Base-by-base conservation (phyloP, 78 protist genomes). In the Tieghemostelium lacteum region DNA sequence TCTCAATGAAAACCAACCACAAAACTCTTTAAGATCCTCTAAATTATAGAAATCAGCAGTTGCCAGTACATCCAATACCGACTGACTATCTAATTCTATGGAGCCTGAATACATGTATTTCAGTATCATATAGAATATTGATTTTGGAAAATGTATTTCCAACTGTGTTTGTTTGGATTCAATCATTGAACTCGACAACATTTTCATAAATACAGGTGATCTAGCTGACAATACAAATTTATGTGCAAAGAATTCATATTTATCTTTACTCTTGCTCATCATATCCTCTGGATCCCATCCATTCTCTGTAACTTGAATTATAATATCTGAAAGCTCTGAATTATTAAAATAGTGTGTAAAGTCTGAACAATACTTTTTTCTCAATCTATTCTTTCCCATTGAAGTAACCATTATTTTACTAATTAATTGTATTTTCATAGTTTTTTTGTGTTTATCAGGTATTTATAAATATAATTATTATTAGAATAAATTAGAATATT, bases 271-370 rank as follows among this genome's bases (percentile, higher is more conserved):
- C 24, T 50, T 45, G 1, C 17, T 50, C 4, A 31, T 45, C 10
- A 45, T 14, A 71, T 71, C 60, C 24, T 71, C 37, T 36, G 33
- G 57, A 40, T 24, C 24, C 28, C 31, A 71, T 29, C 77, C 77
- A 71, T 71, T 71, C 42, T 71, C 77, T 52, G 67, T 29, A 2
- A 60, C 91, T 42, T 60, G 61, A 42, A 83, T 60, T 24, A 61
- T 83, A 16, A 83, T 60, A 69, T 83, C 91, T 58, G 91, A 83
- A 26, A 83, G 37, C 34, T 83, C 91, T 40, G 75, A 78, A 69
- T 83, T 83, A 83, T 83, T 83, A 57, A 83, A 83, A 60, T 83
- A 83, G 60, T 83, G 50, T 58, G 91, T 60, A 69, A 83, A 83
- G 33, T 83, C 91, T 16, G 76, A 83, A 31, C 52, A 16, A 54